Percentiles rank a stretch among this genome's conserved stretches.
These are phyloP conservation scores for Nitzschia palea DNA, from an alignment of 108 stramenopile species.

Conservation along the genomic window DNA sequence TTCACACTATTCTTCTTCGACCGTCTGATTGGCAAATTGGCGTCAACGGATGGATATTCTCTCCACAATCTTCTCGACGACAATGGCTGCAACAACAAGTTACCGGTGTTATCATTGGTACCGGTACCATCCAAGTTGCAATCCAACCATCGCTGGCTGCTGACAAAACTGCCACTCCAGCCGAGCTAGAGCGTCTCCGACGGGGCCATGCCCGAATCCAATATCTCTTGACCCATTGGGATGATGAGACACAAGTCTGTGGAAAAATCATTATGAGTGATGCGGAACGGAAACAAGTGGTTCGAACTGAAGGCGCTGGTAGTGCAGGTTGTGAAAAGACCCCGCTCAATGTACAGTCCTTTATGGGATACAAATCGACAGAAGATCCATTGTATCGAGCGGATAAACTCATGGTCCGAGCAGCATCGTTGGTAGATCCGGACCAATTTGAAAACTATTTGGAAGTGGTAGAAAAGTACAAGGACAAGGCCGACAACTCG, in stretches of 20 bases:
- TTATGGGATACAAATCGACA: conserved; percentile 42
- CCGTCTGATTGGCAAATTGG: too few species aligned
- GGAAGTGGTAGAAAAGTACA: conserved; percentile 68
- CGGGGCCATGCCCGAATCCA: conserved; percentile 64
- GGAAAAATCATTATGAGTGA: conserved; percentile 59
- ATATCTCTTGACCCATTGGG: conserved; percentile 72
- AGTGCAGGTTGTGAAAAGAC: conserved; percentile 66
- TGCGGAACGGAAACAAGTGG: conserved; percentile 58
- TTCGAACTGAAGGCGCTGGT: conserved; percentile 75
- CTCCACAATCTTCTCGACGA: too few species aligned
- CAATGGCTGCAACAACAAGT: neutral
- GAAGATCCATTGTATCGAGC: conserved; percentile 75
- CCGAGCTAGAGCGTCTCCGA: conserved; percentile 59
- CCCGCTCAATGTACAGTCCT: conserved; percentile 51
- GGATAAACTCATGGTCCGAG: conserved; percentile 71
- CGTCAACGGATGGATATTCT: too few species aligned
- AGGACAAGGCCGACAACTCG: conserved; percentile 72
- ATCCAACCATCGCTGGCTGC: conserved; percentile 1
- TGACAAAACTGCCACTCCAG: conserved; percentile 30
- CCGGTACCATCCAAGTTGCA: neutral
- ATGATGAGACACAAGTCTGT: conserved; percentile 58
- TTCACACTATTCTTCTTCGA: too few species aligned
- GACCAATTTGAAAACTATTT: conserved; percentile 64
- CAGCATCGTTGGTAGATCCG: conserved; percentile 56
- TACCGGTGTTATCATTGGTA: neutral